Base-by-base conservation (phyloP, 768 basidiomycete genomes). In the Agrocybe pediades region DNA sequence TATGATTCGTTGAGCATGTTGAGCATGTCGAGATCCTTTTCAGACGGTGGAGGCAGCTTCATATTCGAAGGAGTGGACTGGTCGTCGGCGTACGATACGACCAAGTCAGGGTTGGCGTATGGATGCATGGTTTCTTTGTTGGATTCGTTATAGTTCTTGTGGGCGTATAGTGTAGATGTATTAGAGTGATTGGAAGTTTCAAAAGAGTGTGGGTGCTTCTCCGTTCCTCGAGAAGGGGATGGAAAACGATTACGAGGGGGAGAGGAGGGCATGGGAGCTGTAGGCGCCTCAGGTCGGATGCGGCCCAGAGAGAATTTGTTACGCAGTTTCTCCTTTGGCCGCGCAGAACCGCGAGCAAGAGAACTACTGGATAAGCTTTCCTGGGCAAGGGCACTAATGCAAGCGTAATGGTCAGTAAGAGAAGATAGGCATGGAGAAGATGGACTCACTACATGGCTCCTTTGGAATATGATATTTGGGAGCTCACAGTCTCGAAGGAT, bases 71-170 rank as follows among this genome's bases (percentile, higher is more conserved):
- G 65, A 43, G 65, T 57, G 23, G 64, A 61, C 50, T 61, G 60
- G 44, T 72, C 72, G 41, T 73, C 60, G 50, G 74, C 65, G 45
- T 72, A 67, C 30, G 71, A 70, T 23, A 71, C 66, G 26, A 80
- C 80, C 41, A 88, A 72, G 56, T 90, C 86, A 7, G 90, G 89
- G 61, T 92, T 90, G 48, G 90, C 90, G 65, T 90, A 92, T 23
- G 90, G 90, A 71, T 92, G 90, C 33, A 79, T 63, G 33, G 65
- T 73, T 57, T 76, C 76, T 55, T 72, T 73, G 39, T 65, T 62
- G 21, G 54, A 49, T 23, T 20, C 46, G 16, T 53, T 44, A 44
- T 50, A 46, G 41, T 21, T 56, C 23, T 55, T 54, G 41, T 49
- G 41, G 44, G 54, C 54, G 54, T 60, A 54, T 56, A 24, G 49